Evolutionary conservation across 2,329 filamentous ascomycete species (phyloP), one percentile per base, ranked within the genome.

Genomic region (Blastomyces parvus): DNA sequence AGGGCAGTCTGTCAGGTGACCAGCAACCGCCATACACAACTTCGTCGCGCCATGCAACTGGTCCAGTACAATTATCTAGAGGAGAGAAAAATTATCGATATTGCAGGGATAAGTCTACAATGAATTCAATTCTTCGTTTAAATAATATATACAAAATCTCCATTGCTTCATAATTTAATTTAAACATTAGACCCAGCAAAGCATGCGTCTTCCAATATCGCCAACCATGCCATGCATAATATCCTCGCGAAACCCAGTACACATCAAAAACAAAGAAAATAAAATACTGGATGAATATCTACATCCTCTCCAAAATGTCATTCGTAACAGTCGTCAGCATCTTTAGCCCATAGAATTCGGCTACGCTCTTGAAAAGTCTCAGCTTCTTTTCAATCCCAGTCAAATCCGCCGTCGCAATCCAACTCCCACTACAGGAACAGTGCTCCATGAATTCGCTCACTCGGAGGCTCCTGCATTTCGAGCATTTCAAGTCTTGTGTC

Each of bases 381-480:
- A 97, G 70, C 72, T 80, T 83, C 72, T 80, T 84, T 70, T 84
- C 76, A 33, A 93, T 78, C 36, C 89, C 88, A 38, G 83, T 84
- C 67, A 83, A 81, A 68, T 87, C 83, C 64, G 92, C 81, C 25
- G 86, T 90, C 67, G 85, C 85, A 22, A 82, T 83, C 94, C 94
- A 99, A 64, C 84, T 83, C 3, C 94, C 94, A 65, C 90, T 90
- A 79, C 94, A 99, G 13, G 87, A 88, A 76, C 95, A 99, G 76
- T 97, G 92, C 74, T 97, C 93, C 86, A 94, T 91, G 70, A 97
- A 95, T 71, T 97, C 93, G 73, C 96, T 97, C 50, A 90, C 82
- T 72, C 91, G 81, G 48, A 96, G 76, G 3, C 78, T 70, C 52
- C 74, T 75, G 69, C 84, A 87, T 69, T 90, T 90, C 40, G 83